Conservation (phyloP, 768 basidiomycete species). For the Agrocybe pediades region DNA sequence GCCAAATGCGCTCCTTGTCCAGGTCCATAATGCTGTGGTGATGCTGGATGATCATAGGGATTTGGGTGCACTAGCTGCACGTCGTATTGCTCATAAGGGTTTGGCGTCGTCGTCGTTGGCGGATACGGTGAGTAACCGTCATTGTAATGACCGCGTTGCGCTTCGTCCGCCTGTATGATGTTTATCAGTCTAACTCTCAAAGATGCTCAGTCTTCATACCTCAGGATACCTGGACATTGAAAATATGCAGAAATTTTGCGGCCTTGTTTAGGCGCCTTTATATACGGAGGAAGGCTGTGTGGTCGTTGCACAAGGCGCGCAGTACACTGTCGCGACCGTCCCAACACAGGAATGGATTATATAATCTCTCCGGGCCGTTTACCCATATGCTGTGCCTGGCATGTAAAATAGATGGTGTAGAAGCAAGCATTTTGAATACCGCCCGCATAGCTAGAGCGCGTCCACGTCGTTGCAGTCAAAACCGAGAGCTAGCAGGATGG, state of each 20-base stretch:
- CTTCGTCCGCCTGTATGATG: constrained; percentile 61
- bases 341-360: too few species aligned
- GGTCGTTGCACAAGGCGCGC: too few species aligned
- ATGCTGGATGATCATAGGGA: constrained; percentile 11
- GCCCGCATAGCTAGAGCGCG: too few species aligned
- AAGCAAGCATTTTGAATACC: too few species aligned
- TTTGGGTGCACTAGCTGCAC: constrained; percentile 13
- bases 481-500: too few species aligned
- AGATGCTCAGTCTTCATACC: constrained; percentile 14
- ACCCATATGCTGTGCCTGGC: too few species aligned
- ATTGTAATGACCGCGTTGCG: constrained; percentile 62
- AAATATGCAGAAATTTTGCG: not conserved
- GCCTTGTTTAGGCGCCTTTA: too few species aligned
- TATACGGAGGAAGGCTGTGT: too few species aligned
- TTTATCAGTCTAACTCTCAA: not conserved
- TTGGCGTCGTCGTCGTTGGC: constrained; percentile 30
- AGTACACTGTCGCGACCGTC: too few species aligned
- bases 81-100: constrained; percentile 37
- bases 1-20: constrained; percentile 21
- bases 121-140: constrained; percentile 64
- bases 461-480: too few species aligned
- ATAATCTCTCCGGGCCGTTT: too few species aligned
- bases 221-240: constrained; percentile 37
- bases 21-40: constrained; percentile 4
- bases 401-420: too few species aligned